A percentile compares a stretch with the other conserved stretches of the same genome.
phyloP scores from a whole-genome alignment of 768 basidiomycete genomes.

The Lactifluus piperatus region DNA sequence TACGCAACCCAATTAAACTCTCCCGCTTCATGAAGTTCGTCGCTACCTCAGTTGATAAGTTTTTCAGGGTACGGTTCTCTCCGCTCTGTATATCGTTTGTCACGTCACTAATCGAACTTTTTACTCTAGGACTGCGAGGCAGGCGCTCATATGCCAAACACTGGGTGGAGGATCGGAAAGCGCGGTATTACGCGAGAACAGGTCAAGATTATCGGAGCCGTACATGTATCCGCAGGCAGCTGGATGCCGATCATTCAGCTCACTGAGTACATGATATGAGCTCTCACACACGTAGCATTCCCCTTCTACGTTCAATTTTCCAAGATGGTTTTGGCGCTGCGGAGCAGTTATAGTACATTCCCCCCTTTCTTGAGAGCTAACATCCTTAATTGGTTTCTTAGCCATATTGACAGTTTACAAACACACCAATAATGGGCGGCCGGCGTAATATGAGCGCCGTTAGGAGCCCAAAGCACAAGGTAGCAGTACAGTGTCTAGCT shows the following conservation, averaged over 20 bases:
- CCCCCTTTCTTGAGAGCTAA: no score
- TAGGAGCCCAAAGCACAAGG: no score
- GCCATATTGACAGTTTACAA: no score
- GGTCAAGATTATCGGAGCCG: conserved; percentile 5
- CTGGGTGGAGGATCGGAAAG: neutral
- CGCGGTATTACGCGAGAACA: neutral
- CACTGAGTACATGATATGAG: neutral
- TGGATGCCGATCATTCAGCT: conserved; percentile 16
- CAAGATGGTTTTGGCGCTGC: no score
- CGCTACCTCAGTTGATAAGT: neutral
- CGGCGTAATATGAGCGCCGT: no score
- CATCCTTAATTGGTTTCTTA: no score
- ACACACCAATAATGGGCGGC: no score
- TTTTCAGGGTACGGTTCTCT: neutral
- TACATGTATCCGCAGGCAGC: conserved; percentile 5
- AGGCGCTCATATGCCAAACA: neutral
- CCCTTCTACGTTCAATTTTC: no score
- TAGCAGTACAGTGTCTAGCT: no score
- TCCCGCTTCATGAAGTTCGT: conserved; percentile 7
- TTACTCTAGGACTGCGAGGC: neutral
- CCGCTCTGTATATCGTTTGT: neutral
- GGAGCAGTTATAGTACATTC: no score
- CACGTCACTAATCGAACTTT: neutral
- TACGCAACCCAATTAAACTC: neutral
- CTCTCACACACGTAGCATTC: neutral